These are phyloP conservation scores for Termitomyces sp. DNA, from an alignment of 768 basidiomycete genomes.

Conservation along the genomic window DNA sequence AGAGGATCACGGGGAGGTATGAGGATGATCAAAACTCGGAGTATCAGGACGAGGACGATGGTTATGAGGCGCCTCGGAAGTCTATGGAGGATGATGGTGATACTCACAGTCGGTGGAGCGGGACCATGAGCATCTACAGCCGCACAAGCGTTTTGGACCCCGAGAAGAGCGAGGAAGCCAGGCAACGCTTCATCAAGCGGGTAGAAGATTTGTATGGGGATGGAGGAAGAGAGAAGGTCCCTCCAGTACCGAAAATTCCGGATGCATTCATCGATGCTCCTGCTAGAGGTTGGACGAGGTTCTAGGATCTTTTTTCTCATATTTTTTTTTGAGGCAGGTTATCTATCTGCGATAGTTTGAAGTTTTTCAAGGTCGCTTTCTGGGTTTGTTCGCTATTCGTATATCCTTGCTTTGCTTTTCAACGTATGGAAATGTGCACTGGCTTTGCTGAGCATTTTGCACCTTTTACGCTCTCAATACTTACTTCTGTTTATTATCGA, in stretches of 20 bases:
- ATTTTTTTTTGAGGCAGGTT: slow-evolving; percentile 1
- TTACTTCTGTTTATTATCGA: not conserved
- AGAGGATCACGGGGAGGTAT: slow-evolving; percentile 6
- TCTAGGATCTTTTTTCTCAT: slow-evolving; percentile 16
- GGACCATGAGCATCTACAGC: slow-evolving; percentile 37
- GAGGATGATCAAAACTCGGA: slow-evolving; percentile 8
- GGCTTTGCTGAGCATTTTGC: slow-evolving; percentile 9
- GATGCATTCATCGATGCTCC: slow-evolving; percentile 21
- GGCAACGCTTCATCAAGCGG: slow-evolving; percentile 43
- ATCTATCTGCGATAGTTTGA: not conserved
- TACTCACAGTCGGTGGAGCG: slow-evolving; percentile 35
- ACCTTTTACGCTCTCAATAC: not conserved
- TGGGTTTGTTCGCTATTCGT: slow-evolving; percentile 1
- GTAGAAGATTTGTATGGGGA: slow-evolving; percentile 49
- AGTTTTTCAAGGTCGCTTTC: not conserved
- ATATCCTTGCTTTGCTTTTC: not conserved
- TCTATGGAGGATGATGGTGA: slow-evolving; percentile 22
- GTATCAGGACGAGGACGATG: slow-evolving; percentile 10
- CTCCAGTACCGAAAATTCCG: slow-evolving; percentile 42
- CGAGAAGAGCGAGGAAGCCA: slow-evolving; percentile 43
- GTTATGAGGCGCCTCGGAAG: slow-evolving; percentile 12
- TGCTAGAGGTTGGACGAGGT: slow-evolving; percentile 24
- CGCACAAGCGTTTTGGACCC: slow-evolving; percentile 48
- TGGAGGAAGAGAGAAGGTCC: slow-evolving; percentile 30
- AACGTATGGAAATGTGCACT: slow-evolving; percentile 2